Conservation (phyloP, 495 filamentous ascomycete species). For the Daldinia concentrica region DNA sequence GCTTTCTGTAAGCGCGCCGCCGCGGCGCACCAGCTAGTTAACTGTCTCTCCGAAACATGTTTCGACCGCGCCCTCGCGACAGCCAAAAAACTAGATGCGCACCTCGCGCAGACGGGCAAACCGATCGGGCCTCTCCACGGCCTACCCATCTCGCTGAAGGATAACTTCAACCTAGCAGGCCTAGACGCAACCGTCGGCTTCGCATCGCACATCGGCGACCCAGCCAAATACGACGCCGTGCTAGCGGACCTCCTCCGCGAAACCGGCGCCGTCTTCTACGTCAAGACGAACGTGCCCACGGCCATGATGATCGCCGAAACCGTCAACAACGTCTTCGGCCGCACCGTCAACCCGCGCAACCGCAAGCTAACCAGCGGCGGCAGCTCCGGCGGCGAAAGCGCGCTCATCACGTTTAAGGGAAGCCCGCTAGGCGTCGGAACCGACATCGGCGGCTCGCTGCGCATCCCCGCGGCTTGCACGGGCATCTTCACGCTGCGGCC, state of each 20-base stretch:
- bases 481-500: constrained; percentile 86
- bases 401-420: constrained; percentile 75
- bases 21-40: constrained; percentile 48
- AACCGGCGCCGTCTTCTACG: constrained; percentile 87
- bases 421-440: constrained; percentile 84
- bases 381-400: constrained; percentile 82
- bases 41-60: constrained; percentile 48
- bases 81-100: constrained; percentile 48
- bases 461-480: constrained; percentile 86
- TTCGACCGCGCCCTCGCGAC: constrained; percentile 43
- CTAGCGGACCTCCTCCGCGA: constrained; percentile 68
- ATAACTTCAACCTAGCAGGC: constrained; percentile 69
- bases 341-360: constrained; percentile 79
- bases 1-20: constrained; percentile 52
- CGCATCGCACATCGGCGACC: constrained; percentile 44
- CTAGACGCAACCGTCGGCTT: constrained; percentile 63
- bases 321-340: constrained; percentile 82
- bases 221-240: constrained; percentile 41
- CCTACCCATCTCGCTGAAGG: constrained; percentile 84
- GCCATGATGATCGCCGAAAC: constrained; percentile 87
- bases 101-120: constrained; percentile 66
- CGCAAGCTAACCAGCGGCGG: constrained; percentile 83
- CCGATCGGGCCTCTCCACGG: constrained; percentile 77
- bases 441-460: constrained; percentile 86
- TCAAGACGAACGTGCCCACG: constrained; percentile 86